phyloP scores from a whole-genome alignment of 148 eudicot genomes.

The Vaccinium macrocarpon region DNA sequence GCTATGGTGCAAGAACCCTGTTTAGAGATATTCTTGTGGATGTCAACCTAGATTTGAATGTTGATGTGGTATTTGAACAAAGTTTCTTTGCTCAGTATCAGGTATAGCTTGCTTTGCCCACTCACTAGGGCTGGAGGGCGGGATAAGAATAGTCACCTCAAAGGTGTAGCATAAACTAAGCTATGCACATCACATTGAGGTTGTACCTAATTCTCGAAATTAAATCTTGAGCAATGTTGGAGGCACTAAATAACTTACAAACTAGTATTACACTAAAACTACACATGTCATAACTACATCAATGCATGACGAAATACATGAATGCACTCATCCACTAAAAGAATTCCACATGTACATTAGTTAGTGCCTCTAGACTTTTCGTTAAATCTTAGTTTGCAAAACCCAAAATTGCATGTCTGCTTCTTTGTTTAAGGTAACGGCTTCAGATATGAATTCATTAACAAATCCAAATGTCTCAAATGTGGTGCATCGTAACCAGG shows the following conservation, averaged over 20 bases:
- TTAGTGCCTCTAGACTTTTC: too few species aligned
- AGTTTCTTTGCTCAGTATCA: neutral
- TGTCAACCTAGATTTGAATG: neutral
- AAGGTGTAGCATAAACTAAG: neutral
- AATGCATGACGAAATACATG: too few species aligned
- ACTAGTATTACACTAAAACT: too few species aligned
- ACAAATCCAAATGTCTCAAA: neutral
- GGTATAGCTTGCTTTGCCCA: neutral
- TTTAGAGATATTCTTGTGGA: neutral
- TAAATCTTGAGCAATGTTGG: neutral
- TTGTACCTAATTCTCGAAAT: neutral
- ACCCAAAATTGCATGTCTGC: neutral
- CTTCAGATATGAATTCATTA: neutral
- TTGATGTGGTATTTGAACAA: neutral
- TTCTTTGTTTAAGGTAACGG: neutral
- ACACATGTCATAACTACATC: too few species aligned
- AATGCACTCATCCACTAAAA: too few species aligned
- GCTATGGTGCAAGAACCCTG: neutral
- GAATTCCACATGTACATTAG: too few species aligned
- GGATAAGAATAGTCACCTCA: slow-evolving; percentile 1
- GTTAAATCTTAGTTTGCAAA: neutral
- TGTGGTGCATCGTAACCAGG: neutral
- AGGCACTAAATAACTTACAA: too few species aligned
- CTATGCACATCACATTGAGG: slow-evolving; percentile 5
- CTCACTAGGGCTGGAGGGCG: neutral